Evolutionary conservation across 345 rosid species (phyloP), one percentile per base, ranked within the genome.

Genomic region (Salix brachista): DNA sequence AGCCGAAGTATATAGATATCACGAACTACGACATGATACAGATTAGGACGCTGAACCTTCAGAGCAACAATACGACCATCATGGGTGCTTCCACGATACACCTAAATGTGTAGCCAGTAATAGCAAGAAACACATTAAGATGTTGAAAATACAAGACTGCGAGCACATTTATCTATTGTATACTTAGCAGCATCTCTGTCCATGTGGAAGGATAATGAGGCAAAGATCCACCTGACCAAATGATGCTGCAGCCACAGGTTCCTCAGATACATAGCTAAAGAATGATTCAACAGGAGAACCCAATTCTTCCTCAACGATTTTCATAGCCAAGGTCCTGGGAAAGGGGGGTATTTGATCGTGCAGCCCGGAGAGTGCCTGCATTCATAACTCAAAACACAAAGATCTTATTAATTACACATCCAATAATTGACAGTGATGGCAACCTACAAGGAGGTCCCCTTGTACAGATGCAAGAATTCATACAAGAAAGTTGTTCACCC

Each of bases 31-130:
- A 92, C 90, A 80, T 91, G 97, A 36, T 42, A 92, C 80, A 94
- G 79, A 86, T 92, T 85, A 80, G 98, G 98, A 64, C 98, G 97
- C 79, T 94, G 98, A 83, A 94, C 97, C 88, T 94, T 94, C 79
- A 94, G 89, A 52, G 97, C 98, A 71, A 94, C 97, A 85, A 80
- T 81, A 83, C 60, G 75, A 69, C 97, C 98, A 87, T 94, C 97
- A 52, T 78, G 82, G 32, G 97, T 91, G 73, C 77, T 83, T 84
- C 90, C 98, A 74, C 83, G 84, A 76, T 94, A 94, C 65, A 94
- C 98, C 98, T 94, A 37, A 77, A 77, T 69, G 79, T 42, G 74
- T 69, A 73, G 75, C 19, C 74, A 64, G 72, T 62, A 56, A 75
- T 34, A 76, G 72, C 69, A 65, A 25, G 12, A 36, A 5, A 68